Conservation (phyloP, 495 filamentous ascomycete species). For the Chaetomidium leptoderma region DNA sequence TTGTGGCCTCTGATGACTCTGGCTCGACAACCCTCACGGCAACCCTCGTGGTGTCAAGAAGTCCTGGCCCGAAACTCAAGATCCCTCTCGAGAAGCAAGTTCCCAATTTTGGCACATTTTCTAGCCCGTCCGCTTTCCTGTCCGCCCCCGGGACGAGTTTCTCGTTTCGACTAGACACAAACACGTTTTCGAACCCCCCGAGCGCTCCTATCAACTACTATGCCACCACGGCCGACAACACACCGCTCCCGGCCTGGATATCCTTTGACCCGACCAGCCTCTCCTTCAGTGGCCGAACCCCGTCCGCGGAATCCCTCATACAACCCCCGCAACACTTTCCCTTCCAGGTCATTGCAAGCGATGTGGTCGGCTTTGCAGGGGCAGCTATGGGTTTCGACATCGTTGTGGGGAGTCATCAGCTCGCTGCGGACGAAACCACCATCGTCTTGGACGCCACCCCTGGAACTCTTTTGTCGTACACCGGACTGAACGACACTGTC, state of each 20-base stretch:
- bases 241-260: conserved; percentile 85
- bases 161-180: conserved; percentile 34
- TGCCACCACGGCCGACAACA: conserved; percentile 68
- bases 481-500: conserved; percentile 49
- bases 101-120: conserved; percentile 40
- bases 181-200: conserved; percentile 37
- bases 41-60: conserved; percentile 59
- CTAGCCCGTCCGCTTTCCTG: conserved; percentile 38
- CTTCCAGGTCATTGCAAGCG: conserved; percentile 72
- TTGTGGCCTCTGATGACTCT: conserved; percentile 58
- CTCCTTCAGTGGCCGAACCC: conserved; percentile 70
- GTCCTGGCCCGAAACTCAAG: conserved; percentile 34
- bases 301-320: conserved; percentile 55
- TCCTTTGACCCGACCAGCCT: conserved; percentile 61
- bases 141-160: conserved; percentile 36
- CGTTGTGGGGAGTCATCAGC: conserved; percentile 62
- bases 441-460: conserved; percentile 57
- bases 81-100: conserved; percentile 39
- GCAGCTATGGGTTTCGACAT: conserved; percentile 63
- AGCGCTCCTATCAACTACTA: conserved; percentile 56
- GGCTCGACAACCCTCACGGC: conserved; percentile 54
- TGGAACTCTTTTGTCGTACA: conserved; percentile 54
- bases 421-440: conserved; percentile 55
- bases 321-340: conserved; percentile 67
- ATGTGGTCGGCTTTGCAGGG: conserved; percentile 71